Percentiles rank a stretch among this genome's conserved stretches.
These are phyloP conservation scores for Calycina herbarum DNA, from an alignment of 2,329 filamentous ascomycete genomes.

Conservation along the genomic window DNA sequence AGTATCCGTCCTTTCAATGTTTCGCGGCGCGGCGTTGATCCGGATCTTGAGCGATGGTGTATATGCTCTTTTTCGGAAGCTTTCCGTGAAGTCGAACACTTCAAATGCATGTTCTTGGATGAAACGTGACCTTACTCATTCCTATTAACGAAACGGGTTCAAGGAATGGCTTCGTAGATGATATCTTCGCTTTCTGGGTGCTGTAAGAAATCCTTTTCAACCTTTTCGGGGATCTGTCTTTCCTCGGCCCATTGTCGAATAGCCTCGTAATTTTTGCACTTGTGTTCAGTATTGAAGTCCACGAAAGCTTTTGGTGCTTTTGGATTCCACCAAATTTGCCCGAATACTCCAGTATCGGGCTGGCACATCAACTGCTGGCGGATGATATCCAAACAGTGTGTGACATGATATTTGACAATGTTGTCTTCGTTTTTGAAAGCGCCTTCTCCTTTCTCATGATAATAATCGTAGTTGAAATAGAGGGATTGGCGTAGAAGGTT, in stretches of 20 bases:
- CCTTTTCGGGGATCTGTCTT: conserved; percentile 42
- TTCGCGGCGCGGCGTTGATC: neutral
- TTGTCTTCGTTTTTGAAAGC: conserved; percentile 51
- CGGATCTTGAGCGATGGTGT: neutral
- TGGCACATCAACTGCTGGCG: conserved; percentile 58
- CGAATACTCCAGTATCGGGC: conserved; percentile 52
- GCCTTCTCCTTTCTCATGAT: conserved; percentile 44
- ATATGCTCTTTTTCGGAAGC: neutral
- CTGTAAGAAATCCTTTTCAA: conserved; percentile 33
- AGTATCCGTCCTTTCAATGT: too few relatives aligned
- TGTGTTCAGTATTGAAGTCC: conserved; percentile 56
- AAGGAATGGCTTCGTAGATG: conserved; percentile 31
- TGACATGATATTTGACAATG: conserved; percentile 50
- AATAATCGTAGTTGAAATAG: conserved; percentile 55
- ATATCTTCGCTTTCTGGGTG: conserved; percentile 27
- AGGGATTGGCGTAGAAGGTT: conserved; percentile 53
- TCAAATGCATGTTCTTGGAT: neutral
- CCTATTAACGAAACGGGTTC: neutral
- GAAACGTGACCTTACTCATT: neutral
- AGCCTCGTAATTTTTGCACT: conserved; percentile 53
- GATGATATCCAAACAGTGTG: conserved; percentile 56
- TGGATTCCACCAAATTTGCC: conserved; percentile 54
- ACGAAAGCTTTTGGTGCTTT: conserved; percentile 45
- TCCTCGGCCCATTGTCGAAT: conserved; percentile 51
- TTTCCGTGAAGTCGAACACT: neutral